Evolutionary conservation across 176 grass and related monocot species (phyloP).

Genomic region (Chloris gayana): DNA sequence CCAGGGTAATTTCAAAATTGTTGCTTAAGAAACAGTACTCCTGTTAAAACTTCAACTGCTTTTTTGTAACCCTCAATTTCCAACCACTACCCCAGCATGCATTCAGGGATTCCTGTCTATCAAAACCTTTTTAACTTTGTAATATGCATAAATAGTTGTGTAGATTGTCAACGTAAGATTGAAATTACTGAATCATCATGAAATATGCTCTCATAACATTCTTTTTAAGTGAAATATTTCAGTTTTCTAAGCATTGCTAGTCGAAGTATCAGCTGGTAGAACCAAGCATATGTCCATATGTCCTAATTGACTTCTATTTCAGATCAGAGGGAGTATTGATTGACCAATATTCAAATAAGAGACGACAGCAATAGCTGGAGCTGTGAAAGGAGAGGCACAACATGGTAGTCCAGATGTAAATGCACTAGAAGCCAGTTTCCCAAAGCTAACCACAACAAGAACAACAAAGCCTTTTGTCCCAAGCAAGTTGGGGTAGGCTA

Average conservation of each 20-base stretch:
- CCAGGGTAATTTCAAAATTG: neutral
- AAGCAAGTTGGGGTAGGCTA: no score
- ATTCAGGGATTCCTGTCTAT: neutral
- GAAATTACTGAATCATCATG: neutral
- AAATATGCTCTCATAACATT: neutral
- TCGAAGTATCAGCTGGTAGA: neutral
- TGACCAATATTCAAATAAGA: conserved; percentile 1
- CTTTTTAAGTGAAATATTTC: neutral
- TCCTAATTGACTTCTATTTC: neutral
- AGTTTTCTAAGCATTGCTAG: neutral
- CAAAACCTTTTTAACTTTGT: neutral
- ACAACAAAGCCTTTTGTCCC: no score
- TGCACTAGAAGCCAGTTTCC: conserved; percentile 4
- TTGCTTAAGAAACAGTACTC: neutral
- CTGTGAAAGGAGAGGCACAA: neutral
- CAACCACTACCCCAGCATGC: neutral
- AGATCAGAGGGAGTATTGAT: neutral
- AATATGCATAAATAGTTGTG: neutral
- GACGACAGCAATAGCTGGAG: conserved; percentile 11
- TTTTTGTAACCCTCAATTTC: conserved; percentile 8
- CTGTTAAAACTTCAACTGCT: conserved; percentile 15
- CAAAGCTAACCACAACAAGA: conserved; percentile 11
- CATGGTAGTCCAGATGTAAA: neutral
- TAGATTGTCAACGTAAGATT: neutral
- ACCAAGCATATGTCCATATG: neutral